These are phyloP conservation scores for Emmonsiellopsis sp. DNA, from an alignment of 2,329 filamentous ascomycete species.

Conservation along the genomic window DNA sequence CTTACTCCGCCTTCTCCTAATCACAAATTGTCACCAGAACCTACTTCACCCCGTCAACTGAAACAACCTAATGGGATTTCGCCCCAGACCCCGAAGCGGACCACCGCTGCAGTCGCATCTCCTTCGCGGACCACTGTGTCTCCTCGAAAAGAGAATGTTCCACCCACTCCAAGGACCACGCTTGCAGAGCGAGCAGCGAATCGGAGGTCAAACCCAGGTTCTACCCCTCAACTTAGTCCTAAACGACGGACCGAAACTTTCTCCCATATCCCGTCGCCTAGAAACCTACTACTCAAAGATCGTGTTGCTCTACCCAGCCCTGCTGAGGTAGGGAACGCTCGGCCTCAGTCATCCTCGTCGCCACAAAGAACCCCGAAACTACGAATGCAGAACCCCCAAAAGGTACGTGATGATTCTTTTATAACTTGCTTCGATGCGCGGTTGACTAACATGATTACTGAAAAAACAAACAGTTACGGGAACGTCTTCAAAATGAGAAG, in stretches of 20 bases:
- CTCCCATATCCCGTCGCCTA: conserved; percentile 43
- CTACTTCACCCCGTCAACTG: conserved; percentile 6
- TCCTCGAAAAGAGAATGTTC: conserved; percentile 32
- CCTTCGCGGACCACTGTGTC: conserved; percentile 24
- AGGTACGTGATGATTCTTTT: conserved; percentile 26
- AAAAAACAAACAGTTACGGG: conserved; percentile 46
- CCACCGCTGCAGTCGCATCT: conserved; percentile 5
- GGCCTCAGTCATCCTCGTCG: conserved; percentile 49
- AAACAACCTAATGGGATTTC: background rate
- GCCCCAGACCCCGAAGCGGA: conserved; percentile 7
- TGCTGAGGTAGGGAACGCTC: conserved; percentile 20
- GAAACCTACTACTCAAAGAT: conserved; percentile 25
- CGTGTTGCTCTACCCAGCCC: conserved; percentile 22
- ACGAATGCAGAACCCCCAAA: conserved; percentile 54
- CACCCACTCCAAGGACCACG: conserved; percentile 25
- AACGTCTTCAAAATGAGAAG: conserved; percentile 77
- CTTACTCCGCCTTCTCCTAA: conserved; percentile 21
- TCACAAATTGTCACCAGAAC: conserved; percentile 3
- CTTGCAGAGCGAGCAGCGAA: conserved; percentile 26
- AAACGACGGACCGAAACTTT: conserved; percentile 38
- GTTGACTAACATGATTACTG: background rate
- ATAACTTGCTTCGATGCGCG: background rate
- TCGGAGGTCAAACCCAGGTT: conserved; percentile 23
- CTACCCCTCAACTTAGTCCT: conserved; percentile 26
- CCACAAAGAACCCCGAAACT: conserved; percentile 65